A percentile compares a stretch with the other conserved stretches of the same genome.
These are phyloP conservation scores for Candida dajiaensis DNA, from an alignment of 805 yeast species.

Conservation along the genomic window DNA sequence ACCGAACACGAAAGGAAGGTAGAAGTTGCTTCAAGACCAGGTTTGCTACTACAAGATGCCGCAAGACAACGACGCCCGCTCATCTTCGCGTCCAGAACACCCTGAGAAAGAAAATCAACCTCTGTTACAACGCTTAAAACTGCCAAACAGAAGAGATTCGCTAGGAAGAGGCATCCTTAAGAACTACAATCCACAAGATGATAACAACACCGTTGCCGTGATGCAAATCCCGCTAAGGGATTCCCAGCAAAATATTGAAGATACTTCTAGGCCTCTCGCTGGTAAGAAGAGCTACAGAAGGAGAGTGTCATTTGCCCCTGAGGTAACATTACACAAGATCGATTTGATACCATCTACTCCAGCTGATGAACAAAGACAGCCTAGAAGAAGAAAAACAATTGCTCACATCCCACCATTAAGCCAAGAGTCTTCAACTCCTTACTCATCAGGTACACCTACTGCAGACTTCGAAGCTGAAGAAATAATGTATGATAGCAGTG, in stretches of 20 bases:
- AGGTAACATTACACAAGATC: constrained; percentile 25
- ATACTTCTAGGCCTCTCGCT: constrained; percentile 1
- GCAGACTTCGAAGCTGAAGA: constrained; percentile 13
- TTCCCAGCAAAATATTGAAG: constrained; percentile 2
- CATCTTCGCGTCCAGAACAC: neutral
- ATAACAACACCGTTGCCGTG: constrained; percentile 11
- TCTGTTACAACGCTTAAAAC: neutral
- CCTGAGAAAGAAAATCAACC: constrained; percentile 3
- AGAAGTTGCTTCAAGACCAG: neutral
- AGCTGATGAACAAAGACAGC: constrained; percentile 14
- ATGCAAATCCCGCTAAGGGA: constrained; percentile 17
- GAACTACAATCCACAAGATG: constrained; percentile 7
- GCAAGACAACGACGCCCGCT: neutral
- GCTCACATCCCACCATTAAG: constrained; percentile 16
- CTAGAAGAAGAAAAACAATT: constrained; percentile 24
- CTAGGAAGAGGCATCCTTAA: constrained; percentile 21
- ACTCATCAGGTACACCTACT: constrained; percentile 3
- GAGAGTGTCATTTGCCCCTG: constrained; percentile 27
- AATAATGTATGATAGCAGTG: constrained; percentile 22
- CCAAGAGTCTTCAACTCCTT: constrained; percentile 1
- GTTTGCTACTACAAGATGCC: neutral
- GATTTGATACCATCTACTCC: constrained; percentile 14
- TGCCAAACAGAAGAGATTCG: constrained; percentile 20
- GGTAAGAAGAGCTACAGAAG: constrained; percentile 18
- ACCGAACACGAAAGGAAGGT: neutral